Evolutionary conservation across 768 basidiomycete genomes (phyloP).

Genomic region (Suillus weaverae): DNA sequence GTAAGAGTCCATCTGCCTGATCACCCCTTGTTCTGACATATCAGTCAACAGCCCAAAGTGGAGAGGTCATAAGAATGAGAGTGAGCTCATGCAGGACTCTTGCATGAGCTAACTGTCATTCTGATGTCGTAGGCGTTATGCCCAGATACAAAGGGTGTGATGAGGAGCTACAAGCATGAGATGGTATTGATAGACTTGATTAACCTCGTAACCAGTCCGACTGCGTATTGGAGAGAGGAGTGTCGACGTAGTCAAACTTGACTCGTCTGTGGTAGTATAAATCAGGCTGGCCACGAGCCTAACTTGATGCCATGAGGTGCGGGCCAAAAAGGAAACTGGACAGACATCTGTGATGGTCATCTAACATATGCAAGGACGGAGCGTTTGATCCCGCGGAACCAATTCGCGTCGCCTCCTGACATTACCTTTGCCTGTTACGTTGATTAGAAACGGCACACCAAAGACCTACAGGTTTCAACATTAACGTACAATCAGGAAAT

Average conservation of each 20-base stretch:
- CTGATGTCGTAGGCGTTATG: not conserved
- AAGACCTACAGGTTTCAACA: not conserved
- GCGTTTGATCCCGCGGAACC: too few relatives aligned
- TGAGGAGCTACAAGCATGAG: not conserved
- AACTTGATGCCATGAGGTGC: not conserved
- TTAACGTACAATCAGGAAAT: not conserved
- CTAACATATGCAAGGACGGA: too few relatives aligned
- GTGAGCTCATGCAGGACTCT: slow-evolving; percentile 8
- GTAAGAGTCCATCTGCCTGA: not conserved
- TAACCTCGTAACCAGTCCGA: not conserved
- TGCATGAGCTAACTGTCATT: too few relatives aligned
- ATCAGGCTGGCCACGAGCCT: not conserved
- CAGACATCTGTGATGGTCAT: not conserved
- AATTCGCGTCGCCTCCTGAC: too few relatives aligned
- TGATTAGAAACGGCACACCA: not conserved
- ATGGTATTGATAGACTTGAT: not conserved
- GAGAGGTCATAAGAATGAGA: slow-evolving; percentile 7
- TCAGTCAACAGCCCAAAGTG: slow-evolving; percentile 2
- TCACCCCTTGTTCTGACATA: not conserved
- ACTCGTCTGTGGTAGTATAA: not conserved
- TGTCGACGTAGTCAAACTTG: not conserved
- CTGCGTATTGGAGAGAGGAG: not conserved
- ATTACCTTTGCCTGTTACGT: not conserved
- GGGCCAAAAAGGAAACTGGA: not conserved
- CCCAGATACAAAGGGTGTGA: not conserved